A percentile compares a stretch with the other conserved stretches of the same genome.
These are phyloP conservation scores for Acanthamoeba divionensis DNA, from an alignment of 208 protist species.

Conservation along the genomic window DNA sequence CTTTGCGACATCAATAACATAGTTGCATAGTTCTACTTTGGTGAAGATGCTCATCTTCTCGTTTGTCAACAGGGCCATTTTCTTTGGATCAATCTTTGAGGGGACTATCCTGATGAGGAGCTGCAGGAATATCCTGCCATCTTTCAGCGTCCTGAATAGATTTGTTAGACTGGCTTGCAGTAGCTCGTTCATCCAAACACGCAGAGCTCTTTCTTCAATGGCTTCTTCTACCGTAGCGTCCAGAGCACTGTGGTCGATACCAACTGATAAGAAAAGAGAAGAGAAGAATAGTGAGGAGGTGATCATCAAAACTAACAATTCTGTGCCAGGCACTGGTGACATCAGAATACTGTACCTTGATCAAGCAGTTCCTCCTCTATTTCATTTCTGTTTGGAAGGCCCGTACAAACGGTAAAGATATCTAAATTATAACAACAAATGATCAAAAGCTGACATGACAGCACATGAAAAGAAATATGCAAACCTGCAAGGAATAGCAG, in stretches of 20 bases:
- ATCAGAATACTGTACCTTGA: too few relatives aligned
- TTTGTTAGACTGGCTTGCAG: not conserved
- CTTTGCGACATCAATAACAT: not conserved
- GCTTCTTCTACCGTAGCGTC: not conserved
- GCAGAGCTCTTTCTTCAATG: not conserved
- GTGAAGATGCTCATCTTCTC: not conserved
- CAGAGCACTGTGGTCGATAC: not conserved
- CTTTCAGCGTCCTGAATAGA: not conserved
- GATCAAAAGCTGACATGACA: too few relatives aligned
- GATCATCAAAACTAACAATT: too few relatives aligned
- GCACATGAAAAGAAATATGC: too few relatives aligned
- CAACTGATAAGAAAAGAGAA: too few relatives aligned
- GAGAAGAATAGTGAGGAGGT: too few relatives aligned
- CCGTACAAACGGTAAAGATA: not conserved
- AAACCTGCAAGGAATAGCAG: not conserved
- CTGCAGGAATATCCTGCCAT: not conserved
- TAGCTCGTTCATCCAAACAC: not conserved
- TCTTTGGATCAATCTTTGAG: not conserved
- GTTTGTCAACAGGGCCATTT: not conserved
- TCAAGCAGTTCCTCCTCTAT: not conserved
- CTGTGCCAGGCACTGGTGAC: too few relatives aligned
- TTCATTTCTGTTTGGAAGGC: not conserved
- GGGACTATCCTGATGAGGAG: not conserved
- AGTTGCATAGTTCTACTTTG: not conserved
- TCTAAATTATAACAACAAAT: too few relatives aligned